Conservation (phyloP, 2,329 filamentous ascomycete species). For the Tolypocladium amazonense region DNA sequence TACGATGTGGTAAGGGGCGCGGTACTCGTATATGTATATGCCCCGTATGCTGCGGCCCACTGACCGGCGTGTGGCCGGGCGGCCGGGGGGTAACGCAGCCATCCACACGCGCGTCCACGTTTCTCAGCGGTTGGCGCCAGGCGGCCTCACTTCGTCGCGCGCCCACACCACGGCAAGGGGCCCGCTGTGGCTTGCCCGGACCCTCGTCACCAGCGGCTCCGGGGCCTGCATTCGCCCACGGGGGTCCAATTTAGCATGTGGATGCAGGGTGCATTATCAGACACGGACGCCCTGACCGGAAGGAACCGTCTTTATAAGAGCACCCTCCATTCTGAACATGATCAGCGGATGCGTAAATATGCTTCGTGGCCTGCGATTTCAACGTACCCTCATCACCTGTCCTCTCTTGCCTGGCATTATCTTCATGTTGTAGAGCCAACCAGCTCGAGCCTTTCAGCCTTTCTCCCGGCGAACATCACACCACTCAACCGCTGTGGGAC, state of each 20-base stretch:
- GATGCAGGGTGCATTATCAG: too few species aligned
- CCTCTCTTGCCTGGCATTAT: too few species aligned
- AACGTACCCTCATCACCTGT: not conserved
- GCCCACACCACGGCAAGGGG: not conserved
- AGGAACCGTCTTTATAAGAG: not conserved
- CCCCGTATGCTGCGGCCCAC: too few species aligned
- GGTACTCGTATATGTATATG: too few species aligned
- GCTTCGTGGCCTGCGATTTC: not conserved
- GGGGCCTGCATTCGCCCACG: not conserved
- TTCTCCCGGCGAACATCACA: not conserved
- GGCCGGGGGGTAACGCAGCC: too few species aligned
- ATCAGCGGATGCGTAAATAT: too few species aligned
- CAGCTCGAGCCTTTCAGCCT: not conserved
- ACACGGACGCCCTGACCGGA: not conserved
- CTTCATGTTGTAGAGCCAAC: not conserved
- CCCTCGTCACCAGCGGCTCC: not conserved
- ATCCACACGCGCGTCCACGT: not conserved
- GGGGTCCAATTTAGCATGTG: not conserved
- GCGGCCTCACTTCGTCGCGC: not conserved
- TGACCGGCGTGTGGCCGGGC: too few species aligned
- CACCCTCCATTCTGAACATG: not conserved
- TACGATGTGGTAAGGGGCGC: too few species aligned
- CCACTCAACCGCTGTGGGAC: not conserved
- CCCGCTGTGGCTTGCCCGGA: not conserved
- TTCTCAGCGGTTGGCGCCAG: too few species aligned